phyloP scores from a whole-genome alignment of 148 eudicot species.

The Beta vulgaris region DNA sequence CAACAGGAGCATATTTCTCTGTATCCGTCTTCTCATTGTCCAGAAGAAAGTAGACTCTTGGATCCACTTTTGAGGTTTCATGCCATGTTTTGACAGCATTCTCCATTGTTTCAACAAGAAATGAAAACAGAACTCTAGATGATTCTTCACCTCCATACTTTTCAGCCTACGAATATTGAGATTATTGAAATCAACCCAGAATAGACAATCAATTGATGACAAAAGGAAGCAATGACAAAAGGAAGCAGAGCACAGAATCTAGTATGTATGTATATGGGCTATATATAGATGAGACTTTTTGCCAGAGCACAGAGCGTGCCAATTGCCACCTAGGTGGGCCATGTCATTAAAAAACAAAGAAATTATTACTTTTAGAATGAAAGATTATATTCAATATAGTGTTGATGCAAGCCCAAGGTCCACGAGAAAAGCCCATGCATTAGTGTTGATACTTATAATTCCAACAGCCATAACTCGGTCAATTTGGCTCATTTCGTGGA shows the following conservation, averaged over 20 bases:
- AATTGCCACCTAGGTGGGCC: no score
- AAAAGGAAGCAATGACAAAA: neutral
- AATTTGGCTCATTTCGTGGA: no score
- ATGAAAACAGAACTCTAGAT: slow-evolving; percentile 54
- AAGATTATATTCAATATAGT: no score
- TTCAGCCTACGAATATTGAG: slow-evolving; percentile 50
- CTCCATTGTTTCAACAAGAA: slow-evolving; percentile 87
- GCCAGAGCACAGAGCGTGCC: no score
- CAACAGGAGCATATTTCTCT: slow-evolving; percentile 83
- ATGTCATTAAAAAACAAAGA: no score
- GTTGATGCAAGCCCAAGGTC: no score
- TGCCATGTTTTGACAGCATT: slow-evolving; percentile 88
- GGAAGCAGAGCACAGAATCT: neutral
- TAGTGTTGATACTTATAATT: no score
- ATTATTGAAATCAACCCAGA: neutral
- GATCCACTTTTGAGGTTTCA: slow-evolving; percentile 80
- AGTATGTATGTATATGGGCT: neutral
- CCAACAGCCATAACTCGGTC: no score
- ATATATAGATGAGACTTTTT: no score
- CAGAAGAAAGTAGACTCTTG: slow-evolving; percentile 83
- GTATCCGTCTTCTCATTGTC: slow-evolving; percentile 80
- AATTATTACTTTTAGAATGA: no score
- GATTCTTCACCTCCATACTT: slow-evolving; percentile 69
- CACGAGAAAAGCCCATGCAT: no score
- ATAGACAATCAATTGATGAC: neutral